phyloP scores from a whole-genome alignment of 2,329 filamentous ascomycete genomes.

The Pestalotiopsis sp. region DNA sequence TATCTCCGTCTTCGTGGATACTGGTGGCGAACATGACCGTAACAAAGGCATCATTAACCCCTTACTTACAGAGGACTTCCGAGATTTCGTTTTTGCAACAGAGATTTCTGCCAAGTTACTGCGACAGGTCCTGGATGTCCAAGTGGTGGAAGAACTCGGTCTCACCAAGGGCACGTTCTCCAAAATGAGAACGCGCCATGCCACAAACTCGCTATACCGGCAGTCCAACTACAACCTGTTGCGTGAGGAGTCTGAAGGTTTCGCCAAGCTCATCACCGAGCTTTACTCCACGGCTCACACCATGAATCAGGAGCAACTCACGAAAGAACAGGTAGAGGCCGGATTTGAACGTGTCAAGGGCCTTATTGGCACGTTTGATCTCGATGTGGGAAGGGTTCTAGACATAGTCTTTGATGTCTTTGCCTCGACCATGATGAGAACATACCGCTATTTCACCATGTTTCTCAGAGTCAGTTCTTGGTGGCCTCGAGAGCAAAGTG shows the following conservation, averaged over 20 bases:
- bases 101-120: slow-evolving; percentile 73
- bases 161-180: slow-evolving; percentile 85
- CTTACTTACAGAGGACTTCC: slow-evolving; percentile 54
- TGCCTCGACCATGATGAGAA: slow-evolving; percentile 89
- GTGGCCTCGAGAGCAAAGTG: slow-evolving; percentile 78
- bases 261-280: slow-evolving; percentile 94
- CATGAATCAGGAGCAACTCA: slow-evolving; percentile 68
- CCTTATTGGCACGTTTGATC: slow-evolving; percentile 93
- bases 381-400: slow-evolving; percentile 92
- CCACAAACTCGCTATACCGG: slow-evolving; percentile 90
- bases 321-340: slow-evolving; percentile 75
- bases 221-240: slow-evolving; percentile 97
- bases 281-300: slow-evolving; percentile 79
- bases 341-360: slow-evolving; percentile 93
- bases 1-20: slow-evolving; percentile 77
- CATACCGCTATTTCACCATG: slow-evolving; percentile 93
- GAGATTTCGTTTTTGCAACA: slow-evolving; percentile 72
- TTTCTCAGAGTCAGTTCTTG: slow-evolving; percentile 90
- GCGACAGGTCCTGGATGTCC: slow-evolving; percentile 81
- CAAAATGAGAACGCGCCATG: slow-evolving; percentile 82
- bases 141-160: slow-evolving; percentile 74
- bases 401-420: slow-evolving; percentile 96
- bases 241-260: slow-evolving; percentile 94
- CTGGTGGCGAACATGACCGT: slow-evolving; percentile 51
- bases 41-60: slow-evolving; percentile 7